Percentiles rank a stretch among this genome's conserved stretches.
Evolutionary conservation across 169 alveolate species (phyloP).

Genomic region (Cryptosporidium tyzzeri): DNA sequence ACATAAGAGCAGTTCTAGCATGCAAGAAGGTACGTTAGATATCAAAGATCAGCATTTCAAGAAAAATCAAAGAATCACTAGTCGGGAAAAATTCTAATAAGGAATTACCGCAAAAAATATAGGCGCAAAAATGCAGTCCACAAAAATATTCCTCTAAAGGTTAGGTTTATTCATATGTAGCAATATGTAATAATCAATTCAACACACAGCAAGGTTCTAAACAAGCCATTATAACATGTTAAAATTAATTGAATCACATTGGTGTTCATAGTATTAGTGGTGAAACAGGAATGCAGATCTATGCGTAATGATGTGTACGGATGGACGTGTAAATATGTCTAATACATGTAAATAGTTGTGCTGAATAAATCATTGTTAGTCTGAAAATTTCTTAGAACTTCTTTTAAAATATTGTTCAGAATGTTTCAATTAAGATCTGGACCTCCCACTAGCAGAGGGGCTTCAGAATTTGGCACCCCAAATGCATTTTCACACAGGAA

Average conservation of each 20-base stretch:
- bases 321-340: conserved; percentile 29
- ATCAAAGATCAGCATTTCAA: too few relatives aligned
- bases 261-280: not conserved
- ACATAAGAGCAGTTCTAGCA: not conserved
- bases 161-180: not conserved
- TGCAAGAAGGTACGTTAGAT: not conserved
- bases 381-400: not conserved
- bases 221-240: not conserved
- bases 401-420: conserved; percentile 6
- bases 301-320: conserved; percentile 54
- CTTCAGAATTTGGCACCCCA: conserved; percentile 48
- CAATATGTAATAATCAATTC: not conserved
- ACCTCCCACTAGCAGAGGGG: conserved; percentile 64
- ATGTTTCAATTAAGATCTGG: conserved; percentile 72
- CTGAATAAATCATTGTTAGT: not conserved
- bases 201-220: not conserved
- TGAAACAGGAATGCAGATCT: conserved; percentile 39
- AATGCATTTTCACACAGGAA: conserved; percentile 18
- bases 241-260: not conserved
- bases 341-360: conserved; percentile 8
- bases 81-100: not conserved
- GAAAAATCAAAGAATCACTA: not conserved
- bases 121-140: not conserved
- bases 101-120: not conserved
- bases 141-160: not conserved